Evolutionary conservation across 257 asterid genomes (phyloP), one percentile per base, ranked within the genome.

Genomic region (Solanum virginianum): DNA sequence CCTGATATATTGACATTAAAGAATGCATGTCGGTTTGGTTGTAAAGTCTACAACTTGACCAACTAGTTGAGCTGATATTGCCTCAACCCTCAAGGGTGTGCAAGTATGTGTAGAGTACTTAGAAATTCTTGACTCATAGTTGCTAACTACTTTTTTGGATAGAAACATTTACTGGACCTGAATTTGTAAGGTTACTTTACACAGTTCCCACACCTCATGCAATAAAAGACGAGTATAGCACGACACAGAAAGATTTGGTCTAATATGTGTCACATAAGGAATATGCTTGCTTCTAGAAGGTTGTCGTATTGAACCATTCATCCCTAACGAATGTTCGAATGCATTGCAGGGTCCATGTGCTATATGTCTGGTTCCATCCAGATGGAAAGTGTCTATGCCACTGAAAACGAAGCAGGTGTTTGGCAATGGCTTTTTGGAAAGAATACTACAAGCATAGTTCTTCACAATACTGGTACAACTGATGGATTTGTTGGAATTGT

Each of bases 391-490:
- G 91, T 95, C 54, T 92, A 92, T 90, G 91, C 92, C 71, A 91
- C 99, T 29, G 99, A 95, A 91, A 93, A 93, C 84, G 99, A 97
- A 91, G 99, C 93, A 82, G 98, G 98, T 80, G 89, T 93, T 41
- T 93, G 94, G 98, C 99, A 97, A 92, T 97, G 99, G 99, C 91
- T 97, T 87, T 92, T 97, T 80, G 99, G 99, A 85, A 97, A 92
- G 93, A 93, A 87, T 83, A 92, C 91, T 80, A 88, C 92, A 53
- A 93, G 94, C 92, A 90, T 95, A 83, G 91, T 94, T 90, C 89
- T 97, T 26, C 94, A 93, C 15, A 95, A 97, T 92, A 91, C 92
- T 47, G 98, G 99, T 85, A 84, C 93, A 12, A 85, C 92, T 55
- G 98, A 97, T 91, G 98, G 98, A 77, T 97, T 93, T 90, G 98